Conservation (phyloP, 352 stramenopile genomes). For the Pythium angustatum region DNA sequence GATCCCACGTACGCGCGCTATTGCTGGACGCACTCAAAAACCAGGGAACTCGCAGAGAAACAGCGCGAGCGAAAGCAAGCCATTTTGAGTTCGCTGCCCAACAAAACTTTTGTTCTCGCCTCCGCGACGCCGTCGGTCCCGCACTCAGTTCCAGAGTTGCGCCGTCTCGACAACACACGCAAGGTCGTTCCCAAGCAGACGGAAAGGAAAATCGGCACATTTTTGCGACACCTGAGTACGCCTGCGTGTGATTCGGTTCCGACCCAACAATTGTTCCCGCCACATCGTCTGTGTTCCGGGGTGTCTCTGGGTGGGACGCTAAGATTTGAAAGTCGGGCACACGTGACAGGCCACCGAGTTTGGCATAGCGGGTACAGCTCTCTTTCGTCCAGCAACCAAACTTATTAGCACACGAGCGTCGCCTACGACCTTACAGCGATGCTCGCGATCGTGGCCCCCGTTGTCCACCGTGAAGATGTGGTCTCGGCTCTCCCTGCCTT, state of each 20-base stretch:
- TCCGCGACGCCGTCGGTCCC: neutral
- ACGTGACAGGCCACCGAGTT: slow-evolving; percentile 20
- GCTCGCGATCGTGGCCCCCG: neutral
- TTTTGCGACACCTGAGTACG: neutral
- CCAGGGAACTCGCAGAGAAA: slow-evolving; percentile 7
- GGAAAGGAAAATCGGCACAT: neutral
- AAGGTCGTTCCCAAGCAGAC: too few relatives aligned
- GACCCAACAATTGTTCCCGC: slow-evolving; percentile 17
- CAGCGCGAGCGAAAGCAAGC: neutral
- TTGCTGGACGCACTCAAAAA: slow-evolving; percentile 5
- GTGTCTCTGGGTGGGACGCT: slow-evolving; percentile 28
- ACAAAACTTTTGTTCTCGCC: neutral
- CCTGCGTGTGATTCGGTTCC: neutral
- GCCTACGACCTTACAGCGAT: slow-evolving; percentile 17
- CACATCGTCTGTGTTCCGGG: slow-evolving; percentile 24
- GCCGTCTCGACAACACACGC: neutral
- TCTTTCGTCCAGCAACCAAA: neutral
- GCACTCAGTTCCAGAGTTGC: neutral
- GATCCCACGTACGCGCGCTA: neutral
- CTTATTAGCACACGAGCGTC: neutral
- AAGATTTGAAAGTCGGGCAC: slow-evolving; percentile 5
- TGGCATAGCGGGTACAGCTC: slow-evolving; percentile 3
- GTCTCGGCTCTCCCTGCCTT: neutral
- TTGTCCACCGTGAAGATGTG: neutral
- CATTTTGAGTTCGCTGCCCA: neutral